A percentile compares a stretch with the other conserved stretches of the same genome.
phyloP scores from a whole-genome alignment of 441 rosid species.

The Erodium trifolium region DNA sequence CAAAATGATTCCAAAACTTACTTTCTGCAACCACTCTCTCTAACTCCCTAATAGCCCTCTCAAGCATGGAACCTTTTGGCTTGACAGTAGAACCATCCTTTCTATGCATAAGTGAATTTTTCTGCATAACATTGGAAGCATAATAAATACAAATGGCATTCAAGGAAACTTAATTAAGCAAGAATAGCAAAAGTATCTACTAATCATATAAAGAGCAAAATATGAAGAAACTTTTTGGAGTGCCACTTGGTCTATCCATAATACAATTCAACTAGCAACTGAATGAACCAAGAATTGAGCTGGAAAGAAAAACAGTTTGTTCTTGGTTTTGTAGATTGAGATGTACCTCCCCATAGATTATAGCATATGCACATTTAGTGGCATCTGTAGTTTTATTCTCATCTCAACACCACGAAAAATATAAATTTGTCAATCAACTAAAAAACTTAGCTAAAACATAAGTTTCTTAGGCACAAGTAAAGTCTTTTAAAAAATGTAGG shows the following conservation, averaged over 20 bases:
- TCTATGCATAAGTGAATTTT: conserved; percentile 41
- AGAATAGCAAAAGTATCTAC: background rate
- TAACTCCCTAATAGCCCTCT: conserved; percentile 82
- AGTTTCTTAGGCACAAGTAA: too few species aligned
- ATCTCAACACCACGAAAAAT: too few species aligned
- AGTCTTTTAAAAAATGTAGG: too few species aligned
- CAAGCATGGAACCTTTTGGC: conserved; percentile 59
- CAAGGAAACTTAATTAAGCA: background rate
- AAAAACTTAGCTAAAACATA: too few species aligned
- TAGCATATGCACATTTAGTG: too few species aligned
- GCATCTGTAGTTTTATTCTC: too few species aligned
- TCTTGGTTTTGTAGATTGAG: too few species aligned
- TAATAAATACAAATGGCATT: conserved; percentile 16
- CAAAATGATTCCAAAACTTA: conserved; percentile 33
- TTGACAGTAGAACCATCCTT: conserved; percentile 54
- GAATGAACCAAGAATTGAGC: too few species aligned
- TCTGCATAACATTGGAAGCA: conserved; percentile 34
- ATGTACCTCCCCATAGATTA: too few species aligned
- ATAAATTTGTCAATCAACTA: too few species aligned
- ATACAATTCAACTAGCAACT: background rate
- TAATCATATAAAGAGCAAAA: background rate
- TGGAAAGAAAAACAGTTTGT: too few species aligned
- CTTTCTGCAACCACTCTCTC: conserved; percentile 89
- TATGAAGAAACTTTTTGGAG: background rate
- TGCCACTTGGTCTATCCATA: background rate